These are phyloP conservation scores for Periconia sp. DNA, from an alignment of 2,329 filamentous ascomycete genomes.

Conservation along the genomic window DNA sequence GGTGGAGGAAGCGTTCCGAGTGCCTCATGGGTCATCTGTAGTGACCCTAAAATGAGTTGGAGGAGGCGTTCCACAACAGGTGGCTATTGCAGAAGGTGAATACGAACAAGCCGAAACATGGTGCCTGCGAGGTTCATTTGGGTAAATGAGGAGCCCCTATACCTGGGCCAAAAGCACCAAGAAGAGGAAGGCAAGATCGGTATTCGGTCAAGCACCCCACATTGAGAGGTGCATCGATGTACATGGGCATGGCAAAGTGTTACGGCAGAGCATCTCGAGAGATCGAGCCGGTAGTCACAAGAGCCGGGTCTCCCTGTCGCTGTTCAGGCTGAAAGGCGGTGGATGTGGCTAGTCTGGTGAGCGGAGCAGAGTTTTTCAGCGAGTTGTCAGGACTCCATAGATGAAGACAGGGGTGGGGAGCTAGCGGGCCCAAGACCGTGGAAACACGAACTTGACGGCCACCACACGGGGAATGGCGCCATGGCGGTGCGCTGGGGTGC, in stretches of 20 bases:
- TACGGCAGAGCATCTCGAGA: background rate
- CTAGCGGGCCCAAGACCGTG: background rate
- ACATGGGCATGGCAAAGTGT: constrained; percentile 2
- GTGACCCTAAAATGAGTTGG: background rate
- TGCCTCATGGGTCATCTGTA: background rate
- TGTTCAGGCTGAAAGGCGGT: constrained; percentile 13
- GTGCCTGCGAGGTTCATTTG: constrained; percentile 17
- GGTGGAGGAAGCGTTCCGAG: background rate
- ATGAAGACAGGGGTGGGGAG: background rate
- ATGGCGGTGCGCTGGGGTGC: background rate
- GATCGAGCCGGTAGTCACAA: constrained; percentile 8
- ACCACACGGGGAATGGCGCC: background rate
- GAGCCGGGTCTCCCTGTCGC: background rate
- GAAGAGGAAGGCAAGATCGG: background rate
- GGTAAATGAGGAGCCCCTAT: constrained; percentile 21
- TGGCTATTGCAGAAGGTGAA: background rate
- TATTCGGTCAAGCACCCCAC: constrained; percentile 16
- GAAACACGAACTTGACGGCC: background rate
- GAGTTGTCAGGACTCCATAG: background rate
- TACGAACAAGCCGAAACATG: background rate
- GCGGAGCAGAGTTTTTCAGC: background rate
- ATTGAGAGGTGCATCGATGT: constrained; percentile 10
- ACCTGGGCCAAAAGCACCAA: constrained; percentile 10
- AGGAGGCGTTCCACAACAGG: background rate
- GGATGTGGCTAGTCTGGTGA: background rate